These are phyloP conservation scores for Salinomyces thailandicus DNA, from an alignment of 2,329 filamentous ascomycete species.

Conservation along the genomic window DNA sequence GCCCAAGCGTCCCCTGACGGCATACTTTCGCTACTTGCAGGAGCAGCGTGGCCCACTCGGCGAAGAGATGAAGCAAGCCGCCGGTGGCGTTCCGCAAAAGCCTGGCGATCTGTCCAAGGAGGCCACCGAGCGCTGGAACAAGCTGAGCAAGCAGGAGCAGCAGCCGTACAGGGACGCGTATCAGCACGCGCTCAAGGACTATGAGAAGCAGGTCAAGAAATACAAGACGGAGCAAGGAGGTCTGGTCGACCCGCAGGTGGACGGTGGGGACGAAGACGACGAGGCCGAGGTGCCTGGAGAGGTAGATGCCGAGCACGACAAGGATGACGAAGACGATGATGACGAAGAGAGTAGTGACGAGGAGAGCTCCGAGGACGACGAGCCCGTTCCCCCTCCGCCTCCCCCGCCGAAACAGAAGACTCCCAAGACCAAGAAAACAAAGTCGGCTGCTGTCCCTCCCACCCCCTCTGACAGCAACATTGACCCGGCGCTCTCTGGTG, in stretches of 20 bases:
- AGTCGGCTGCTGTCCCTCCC: conserved; percentile 12
- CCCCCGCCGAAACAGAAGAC: conserved; percentile 10
- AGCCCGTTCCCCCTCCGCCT: conserved; percentile 23
- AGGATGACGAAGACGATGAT: conserved; percentile 6
- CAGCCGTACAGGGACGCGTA: conserved; percentile 53
- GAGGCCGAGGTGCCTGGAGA: conserved; percentile 21
- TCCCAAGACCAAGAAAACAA: conserved; percentile 26
- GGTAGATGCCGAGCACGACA: conserved; percentile 14
- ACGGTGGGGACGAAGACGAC: conserved; percentile 29
- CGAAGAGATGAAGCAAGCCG: conserved; percentile 44
- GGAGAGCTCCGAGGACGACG: conserved; percentile 13
- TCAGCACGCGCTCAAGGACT: conserved; percentile 45
- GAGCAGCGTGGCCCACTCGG: conserved; percentile 75
- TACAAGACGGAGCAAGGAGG: conserved; percentile 45
- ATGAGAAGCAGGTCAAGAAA: conserved; percentile 44
- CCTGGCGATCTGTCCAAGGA: conserved; percentile 83
- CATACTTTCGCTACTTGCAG: conserved; percentile 92
- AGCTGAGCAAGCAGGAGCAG: conserved; percentile 66
- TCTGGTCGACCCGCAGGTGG: conserved; percentile 3
- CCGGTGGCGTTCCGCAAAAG: conserved; percentile 50
- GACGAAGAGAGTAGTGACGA: conserved; percentile 5
- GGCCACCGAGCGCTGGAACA: conserved; percentile 74
- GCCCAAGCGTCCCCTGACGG: conserved; percentile 85
- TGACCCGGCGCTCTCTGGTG: conserved; percentile 8
- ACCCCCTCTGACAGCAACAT: conserved; percentile 13